A percentile compares a stretch with the other conserved stretches of the same genome.
phyloP scores from a whole-genome alignment of 768 basidiomycete species.

The Leccinum disarticulatum region DNA sequence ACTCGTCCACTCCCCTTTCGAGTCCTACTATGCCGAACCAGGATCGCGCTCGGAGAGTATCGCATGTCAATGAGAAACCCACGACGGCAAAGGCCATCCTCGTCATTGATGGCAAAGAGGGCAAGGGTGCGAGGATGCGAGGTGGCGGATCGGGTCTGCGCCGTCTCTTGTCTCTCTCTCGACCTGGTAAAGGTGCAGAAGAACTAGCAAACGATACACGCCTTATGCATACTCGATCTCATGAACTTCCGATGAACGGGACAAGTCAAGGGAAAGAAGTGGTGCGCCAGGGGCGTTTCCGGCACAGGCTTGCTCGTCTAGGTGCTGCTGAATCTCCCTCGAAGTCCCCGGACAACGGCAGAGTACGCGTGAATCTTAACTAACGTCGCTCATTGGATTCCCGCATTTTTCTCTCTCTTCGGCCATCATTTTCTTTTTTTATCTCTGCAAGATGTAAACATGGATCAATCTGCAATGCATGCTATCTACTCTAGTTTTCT shows the following conservation, averaged over 20 bases:
- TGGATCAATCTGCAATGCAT: constrained; percentile 25
- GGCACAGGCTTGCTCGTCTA: constrained; percentile 28
- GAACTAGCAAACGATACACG: constrained; percentile 26
- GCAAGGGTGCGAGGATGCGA: constrained; percentile 27
- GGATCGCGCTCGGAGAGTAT: constrained; percentile 30
- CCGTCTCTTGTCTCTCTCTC: constrained; percentile 34
- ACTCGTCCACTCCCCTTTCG: constrained; percentile 22
- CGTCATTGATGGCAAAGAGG: constrained; percentile 56
- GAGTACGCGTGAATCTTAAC: constrained; percentile 38
- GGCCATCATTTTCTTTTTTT: constrained; percentile 6
- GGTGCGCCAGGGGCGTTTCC: constrained; percentile 29
- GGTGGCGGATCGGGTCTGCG: constrained; percentile 33
- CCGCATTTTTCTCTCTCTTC: constrained; percentile 2
- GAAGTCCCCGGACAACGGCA: constrained; percentile 33
- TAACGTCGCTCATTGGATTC: constrained; percentile 26
- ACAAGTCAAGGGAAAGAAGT: constrained; percentile 22
- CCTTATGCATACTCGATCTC: constrained; percentile 27
- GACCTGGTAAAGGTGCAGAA: constrained; percentile 31
- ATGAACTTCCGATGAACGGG: constrained; percentile 24
- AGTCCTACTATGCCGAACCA: constrained; percentile 31
- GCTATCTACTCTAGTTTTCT: constrained; percentile 10
- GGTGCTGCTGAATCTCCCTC: constrained; percentile 29
- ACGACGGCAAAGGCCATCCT: constrained; percentile 63
- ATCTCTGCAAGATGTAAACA: constrained; percentile 29
- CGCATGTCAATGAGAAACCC: constrained; percentile 30